Conservation (phyloP, 1,284 basidiomycete genomes). For the Apiotrichum porosum region DNA sequence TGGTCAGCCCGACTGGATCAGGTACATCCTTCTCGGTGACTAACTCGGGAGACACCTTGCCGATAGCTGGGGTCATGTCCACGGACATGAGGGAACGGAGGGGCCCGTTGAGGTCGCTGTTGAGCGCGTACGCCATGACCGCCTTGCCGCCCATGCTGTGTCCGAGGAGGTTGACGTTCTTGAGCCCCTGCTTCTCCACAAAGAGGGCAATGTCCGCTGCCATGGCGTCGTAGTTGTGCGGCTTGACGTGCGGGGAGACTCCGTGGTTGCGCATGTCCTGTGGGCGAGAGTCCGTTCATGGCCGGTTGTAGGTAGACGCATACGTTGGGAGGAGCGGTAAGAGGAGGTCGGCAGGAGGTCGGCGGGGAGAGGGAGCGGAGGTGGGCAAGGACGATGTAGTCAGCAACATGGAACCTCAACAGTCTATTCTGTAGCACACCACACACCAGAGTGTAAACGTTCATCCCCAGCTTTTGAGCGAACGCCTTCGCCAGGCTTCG, state of each 20-base stretch:
- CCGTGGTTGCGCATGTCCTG: constrained; percentile 58
- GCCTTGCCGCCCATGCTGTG: constrained; percentile 59
- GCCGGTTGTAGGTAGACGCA: too few species aligned
- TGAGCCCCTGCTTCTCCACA: constrained; percentile 45
- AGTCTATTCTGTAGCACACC: neutral
- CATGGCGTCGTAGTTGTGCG: constrained; percentile 51
- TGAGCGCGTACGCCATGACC: constrained; percentile 53
- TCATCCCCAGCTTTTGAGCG: constrained; percentile 50
- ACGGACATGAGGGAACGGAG: constrained; percentile 52
- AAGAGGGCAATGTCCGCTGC: constrained; percentile 50
- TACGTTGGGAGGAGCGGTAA: too few species aligned
- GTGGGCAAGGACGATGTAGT: too few species aligned
- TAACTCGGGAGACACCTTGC: constrained; percentile 53
- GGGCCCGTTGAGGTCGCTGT: constrained; percentile 40
- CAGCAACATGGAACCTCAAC: too few species aligned
- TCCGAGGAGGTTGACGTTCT: constrained; percentile 52
- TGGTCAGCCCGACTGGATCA: too few species aligned
- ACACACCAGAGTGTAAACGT: constrained; percentile 53
- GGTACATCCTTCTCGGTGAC: too few species aligned
- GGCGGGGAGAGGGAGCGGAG: too few species aligned
- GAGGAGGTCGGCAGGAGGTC: neutral
- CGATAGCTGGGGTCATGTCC: constrained; percentile 54
- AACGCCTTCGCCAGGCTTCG: constrained; percentile 53
- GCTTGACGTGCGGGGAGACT: constrained; percentile 51
- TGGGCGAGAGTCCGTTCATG: neutral